Conservation (phyloP, 768 basidiomycete species). For the Suillus clintonianus region DNA sequence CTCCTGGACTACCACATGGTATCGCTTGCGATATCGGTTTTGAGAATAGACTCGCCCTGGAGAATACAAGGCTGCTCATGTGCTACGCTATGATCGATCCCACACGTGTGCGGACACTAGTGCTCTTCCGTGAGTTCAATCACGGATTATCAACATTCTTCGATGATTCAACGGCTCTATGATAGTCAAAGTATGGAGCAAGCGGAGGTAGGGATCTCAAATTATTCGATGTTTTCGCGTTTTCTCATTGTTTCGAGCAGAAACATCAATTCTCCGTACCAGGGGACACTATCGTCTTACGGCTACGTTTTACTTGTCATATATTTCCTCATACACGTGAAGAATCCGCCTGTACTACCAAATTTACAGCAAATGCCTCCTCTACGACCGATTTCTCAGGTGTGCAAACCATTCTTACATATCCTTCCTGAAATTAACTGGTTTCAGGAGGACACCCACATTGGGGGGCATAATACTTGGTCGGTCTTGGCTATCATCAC, state of each 20-base stretch:
- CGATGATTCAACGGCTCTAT: constrained; percentile 11
- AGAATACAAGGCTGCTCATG: constrained; percentile 94
- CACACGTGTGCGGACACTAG: constrained; percentile 88
- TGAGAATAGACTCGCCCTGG: constrained; percentile 94
- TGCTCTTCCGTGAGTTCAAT: constrained; percentile 85
- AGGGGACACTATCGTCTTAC: constrained; percentile 95
- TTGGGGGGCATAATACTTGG: constrained; percentile 85
- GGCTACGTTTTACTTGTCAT: constrained; percentile 98
- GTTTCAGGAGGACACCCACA: constrained; percentile 73
- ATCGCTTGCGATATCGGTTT: constrained; percentile 99
- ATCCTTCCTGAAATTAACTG: constrained; percentile 1
- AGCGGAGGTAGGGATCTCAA: constrained; percentile 62
- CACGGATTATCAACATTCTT: constrained; percentile 13
- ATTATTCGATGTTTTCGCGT: background rate
- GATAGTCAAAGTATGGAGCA: constrained; percentile 98
- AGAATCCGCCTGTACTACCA: constrained; percentile 94
- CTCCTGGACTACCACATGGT: constrained; percentile 76
- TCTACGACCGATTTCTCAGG: constrained; percentile 80
- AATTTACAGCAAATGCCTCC: constrained; percentile 96
- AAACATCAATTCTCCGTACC: constrained; percentile 98
- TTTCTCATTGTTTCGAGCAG: constrained; percentile 36
- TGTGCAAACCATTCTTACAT: constrained; percentile 30
- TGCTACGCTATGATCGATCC: constrained; percentile 98
- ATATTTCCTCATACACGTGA: constrained; percentile 97
- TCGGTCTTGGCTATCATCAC: constrained; percentile 26